Evolutionary conservation across 352 stramenopile species (phyloP).

Genomic region (Pythium folliculosum): DNA sequence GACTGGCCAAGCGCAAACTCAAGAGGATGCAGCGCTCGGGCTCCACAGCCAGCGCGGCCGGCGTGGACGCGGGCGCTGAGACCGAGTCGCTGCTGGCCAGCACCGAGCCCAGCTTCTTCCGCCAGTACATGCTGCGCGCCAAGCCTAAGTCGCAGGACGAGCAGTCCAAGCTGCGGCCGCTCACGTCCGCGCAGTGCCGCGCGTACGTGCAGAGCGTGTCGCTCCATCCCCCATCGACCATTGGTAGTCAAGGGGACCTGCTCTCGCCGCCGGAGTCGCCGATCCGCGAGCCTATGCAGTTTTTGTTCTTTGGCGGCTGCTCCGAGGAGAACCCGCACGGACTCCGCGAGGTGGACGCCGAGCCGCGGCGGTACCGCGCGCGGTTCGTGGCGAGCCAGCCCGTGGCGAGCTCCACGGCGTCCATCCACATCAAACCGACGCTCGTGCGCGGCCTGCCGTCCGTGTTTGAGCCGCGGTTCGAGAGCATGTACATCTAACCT

Average conservation of each 20-base stretch:
- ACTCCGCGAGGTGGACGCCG: slow-evolving; percentile 35
- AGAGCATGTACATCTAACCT: slow-evolving; percentile 19
- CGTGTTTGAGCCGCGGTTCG: slow-evolving; percentile 42
- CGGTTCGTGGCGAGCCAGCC: slow-evolving; percentile 12
- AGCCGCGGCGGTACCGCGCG: slow-evolving; percentile 23
- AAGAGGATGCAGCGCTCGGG: background rate
- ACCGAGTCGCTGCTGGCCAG: slow-evolving; percentile 10
- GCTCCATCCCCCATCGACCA: slow-evolving; percentile 16
- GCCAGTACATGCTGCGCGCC: slow-evolving; percentile 20
- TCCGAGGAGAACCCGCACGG: slow-evolving; percentile 36
- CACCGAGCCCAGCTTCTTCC: slow-evolving; percentile 20
- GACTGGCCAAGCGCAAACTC: slow-evolving; percentile 10
- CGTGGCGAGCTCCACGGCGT: slow-evolving; percentile 26
- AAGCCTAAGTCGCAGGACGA: background rate
- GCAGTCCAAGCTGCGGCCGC: slow-evolving; percentile 19
- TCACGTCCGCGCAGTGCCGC: slow-evolving; percentile 7
- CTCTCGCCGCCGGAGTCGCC: background rate
- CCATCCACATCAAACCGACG: slow-evolving; percentile 42
- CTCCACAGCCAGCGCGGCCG: background rate
- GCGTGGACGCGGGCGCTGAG: background rate
- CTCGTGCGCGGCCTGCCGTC: slow-evolving; percentile 48
- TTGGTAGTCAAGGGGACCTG: slow-evolving; percentile 18
- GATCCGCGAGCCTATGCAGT: slow-evolving; percentile 38
- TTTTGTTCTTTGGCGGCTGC: slow-evolving; percentile 57
- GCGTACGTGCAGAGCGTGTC: slow-evolving; percentile 21